These are phyloP conservation scores for Penicillium palitans DNA, from an alignment of 2,329 filamentous ascomycete genomes.

Conservation along the genomic window DNA sequence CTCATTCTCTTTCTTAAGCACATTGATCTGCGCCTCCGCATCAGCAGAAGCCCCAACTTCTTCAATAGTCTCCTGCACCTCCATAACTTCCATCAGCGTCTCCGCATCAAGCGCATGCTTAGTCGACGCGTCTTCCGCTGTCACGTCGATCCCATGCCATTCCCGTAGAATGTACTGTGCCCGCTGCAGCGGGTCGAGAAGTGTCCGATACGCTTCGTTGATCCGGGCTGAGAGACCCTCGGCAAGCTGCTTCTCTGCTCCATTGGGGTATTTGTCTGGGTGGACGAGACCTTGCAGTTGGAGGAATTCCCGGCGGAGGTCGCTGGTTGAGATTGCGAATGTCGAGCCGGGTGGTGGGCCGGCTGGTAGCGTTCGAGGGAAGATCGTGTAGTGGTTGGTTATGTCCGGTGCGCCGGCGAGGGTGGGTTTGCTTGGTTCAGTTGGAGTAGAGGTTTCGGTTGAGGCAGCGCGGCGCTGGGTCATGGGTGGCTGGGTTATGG, in stretches of 20 bases:
- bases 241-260: slow-evolving; percentile 58
- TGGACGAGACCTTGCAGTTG: slow-evolving; percentile 65
- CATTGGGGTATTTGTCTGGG: slow-evolving; percentile 51
- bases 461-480: slow-evolving; percentile 20
- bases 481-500: neutral
- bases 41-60: slow-evolving; percentile 54
- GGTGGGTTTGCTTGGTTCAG: slow-evolving; percentile 2
- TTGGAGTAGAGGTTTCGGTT: slow-evolving; percentile 13
- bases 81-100: slow-evolving; percentile 82
- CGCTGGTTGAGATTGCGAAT: slow-evolving; percentile 70
- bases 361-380: slow-evolving; percentile 72
- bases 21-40: slow-evolving; percentile 61
- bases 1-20: slow-evolving; percentile 68
- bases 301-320: slow-evolving; percentile 81
- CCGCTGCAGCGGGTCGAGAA: slow-evolving; percentile 72
- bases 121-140: slow-evolving; percentile 70
- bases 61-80: slow-evolving; percentile 74
- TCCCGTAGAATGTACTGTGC: slow-evolving; percentile 82
- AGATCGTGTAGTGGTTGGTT: slow-evolving; percentile 79
- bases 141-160: slow-evolving; percentile 69
- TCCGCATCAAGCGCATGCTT: slow-evolving; percentile 68
- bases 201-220: slow-evolving; percentile 88
- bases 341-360: slow-evolving; percentile 76
- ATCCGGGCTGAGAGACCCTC: slow-evolving; percentile 79
- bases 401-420: slow-evolving; percentile 35